Evolutionary conservation across 1,139 yeast genomes (phyloP).

Genomic region (Nakaseomyces kungkrabaensis): DNA sequence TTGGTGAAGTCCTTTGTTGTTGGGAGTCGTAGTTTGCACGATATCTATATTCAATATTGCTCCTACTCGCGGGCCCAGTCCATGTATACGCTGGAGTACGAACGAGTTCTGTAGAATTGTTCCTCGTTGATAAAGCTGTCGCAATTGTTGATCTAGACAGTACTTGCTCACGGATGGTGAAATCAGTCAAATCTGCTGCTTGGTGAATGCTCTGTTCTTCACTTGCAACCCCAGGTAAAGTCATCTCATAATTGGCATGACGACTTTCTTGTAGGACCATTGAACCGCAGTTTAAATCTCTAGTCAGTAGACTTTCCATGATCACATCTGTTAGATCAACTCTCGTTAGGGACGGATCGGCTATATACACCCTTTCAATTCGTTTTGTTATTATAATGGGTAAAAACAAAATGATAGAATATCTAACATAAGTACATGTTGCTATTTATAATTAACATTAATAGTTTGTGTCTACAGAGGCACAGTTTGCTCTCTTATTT

Average conservation of each 20-base stretch:
- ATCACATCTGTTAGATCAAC: background rate
- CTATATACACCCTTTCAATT: background rate
- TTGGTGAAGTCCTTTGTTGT: background rate
- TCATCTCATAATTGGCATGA: background rate
- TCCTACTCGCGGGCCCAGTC: background rate
- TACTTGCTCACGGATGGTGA: background rate
- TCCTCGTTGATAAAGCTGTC: background rate
- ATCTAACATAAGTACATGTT: too few relatives aligned
- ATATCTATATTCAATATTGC: background rate
- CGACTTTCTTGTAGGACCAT: background rate
- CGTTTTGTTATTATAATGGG: too few relatives aligned
- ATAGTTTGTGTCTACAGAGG: too few relatives aligned
- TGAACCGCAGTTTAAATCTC: background rate
- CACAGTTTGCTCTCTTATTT: too few relatives aligned
- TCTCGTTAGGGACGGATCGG: background rate
- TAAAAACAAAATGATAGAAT: too few relatives aligned
- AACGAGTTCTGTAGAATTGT: background rate
- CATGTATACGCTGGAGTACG: background rate
- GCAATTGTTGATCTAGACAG: background rate
- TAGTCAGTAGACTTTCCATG: background rate
- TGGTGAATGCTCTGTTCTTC: background rate
- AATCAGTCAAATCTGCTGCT: background rate
- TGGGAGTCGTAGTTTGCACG: background rate
- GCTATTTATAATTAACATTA: too few relatives aligned
- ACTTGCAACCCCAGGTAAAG: background rate